Evolutionary conservation across 2,329 filamentous ascomycete genomes (phyloP).

Genomic region (Aspergillus phoenicis): DNA sequence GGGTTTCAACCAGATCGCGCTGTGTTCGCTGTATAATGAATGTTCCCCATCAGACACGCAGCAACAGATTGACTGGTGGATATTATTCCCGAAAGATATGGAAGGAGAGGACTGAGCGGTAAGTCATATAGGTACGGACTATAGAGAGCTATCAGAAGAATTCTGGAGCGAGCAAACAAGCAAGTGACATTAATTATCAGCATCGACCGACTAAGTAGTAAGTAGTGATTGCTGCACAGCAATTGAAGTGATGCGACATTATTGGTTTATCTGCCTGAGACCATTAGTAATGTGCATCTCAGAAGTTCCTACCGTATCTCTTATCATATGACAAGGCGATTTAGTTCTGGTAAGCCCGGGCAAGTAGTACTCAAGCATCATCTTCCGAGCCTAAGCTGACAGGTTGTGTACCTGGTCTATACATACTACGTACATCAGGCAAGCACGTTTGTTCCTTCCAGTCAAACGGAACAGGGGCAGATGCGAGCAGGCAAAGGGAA

Average conservation of each 20-base stretch:
- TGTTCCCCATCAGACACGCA: not conserved
- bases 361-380: not conserved
- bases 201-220: not conserved
- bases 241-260: not conserved
- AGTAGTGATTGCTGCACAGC: not conserved
- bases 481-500: not conserved
- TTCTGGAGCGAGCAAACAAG: not conserved
- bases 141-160: not conserved
- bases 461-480: not conserved
- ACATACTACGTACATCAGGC: not conserved
- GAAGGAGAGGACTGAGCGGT: not conserved
- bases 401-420: not conserved
- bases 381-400: too few species aligned
- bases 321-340: conserved; percentile 15
- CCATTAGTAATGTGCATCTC: not conserved
- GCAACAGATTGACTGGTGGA: not conserved
- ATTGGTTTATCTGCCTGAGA: not conserved
- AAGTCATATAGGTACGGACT: not conserved
- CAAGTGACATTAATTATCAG: not conserved
- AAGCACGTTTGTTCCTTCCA: not conserved
- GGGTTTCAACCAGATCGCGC: conserved; percentile 19
- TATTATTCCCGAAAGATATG: not conserved
- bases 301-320: conserved; percentile 8
- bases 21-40: not conserved
- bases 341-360: not conserved